These are phyloP conservation scores for Melastoma malabathricum DNA, from an alignment of 345 rosid species.

Conservation along the genomic window DNA sequence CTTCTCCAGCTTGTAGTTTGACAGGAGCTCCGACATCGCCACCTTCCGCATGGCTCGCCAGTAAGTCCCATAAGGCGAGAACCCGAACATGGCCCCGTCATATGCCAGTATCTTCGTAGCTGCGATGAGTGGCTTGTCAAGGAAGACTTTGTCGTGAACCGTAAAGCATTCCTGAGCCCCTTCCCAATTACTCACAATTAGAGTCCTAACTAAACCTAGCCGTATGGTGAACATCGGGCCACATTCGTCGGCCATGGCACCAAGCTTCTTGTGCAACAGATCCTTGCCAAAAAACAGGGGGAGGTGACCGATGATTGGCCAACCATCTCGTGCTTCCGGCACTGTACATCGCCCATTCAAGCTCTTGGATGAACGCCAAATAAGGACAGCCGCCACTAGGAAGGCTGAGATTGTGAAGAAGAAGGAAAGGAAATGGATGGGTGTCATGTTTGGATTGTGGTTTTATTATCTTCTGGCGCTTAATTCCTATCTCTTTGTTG, in stretches of 20 bases:
- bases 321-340: slow-evolving; percentile 19
- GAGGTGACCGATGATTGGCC: slow-evolving; percentile 34
- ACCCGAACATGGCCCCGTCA: slow-evolving; percentile 24
- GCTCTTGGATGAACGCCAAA: too few species aligned
- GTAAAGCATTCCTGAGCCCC: slow-evolving; percentile 24
- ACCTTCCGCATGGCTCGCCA: slow-evolving; percentile 31
- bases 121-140: slow-evolving; percentile 6
- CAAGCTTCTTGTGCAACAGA: slow-evolving; percentile 12
- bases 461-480: too few species aligned
- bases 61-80: slow-evolving; percentile 28
- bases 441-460: too few species aligned
- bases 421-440: too few species aligned
- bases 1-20: slow-evolving; percentile 16
- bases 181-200: slow-evolving; percentile 20
- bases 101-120: slow-evolving; percentile 23
- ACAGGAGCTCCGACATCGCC: slow-evolving; percentile 15
- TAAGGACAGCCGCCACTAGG: too few species aligned
- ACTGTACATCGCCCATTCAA: too few species aligned
- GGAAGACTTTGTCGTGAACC: slow-evolving; percentile 16
- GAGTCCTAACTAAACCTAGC: slow-evolving; percentile 13
- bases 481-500: too few species aligned
- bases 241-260: slow-evolving; percentile 21
- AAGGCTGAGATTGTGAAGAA: too few species aligned
- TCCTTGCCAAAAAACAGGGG: slow-evolving; percentile 16
- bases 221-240: slow-evolving; percentile 19